phyloP scores from a whole-genome alignment of 768 basidiomycete genomes.

The Hygrophorus pudorinus region DNA sequence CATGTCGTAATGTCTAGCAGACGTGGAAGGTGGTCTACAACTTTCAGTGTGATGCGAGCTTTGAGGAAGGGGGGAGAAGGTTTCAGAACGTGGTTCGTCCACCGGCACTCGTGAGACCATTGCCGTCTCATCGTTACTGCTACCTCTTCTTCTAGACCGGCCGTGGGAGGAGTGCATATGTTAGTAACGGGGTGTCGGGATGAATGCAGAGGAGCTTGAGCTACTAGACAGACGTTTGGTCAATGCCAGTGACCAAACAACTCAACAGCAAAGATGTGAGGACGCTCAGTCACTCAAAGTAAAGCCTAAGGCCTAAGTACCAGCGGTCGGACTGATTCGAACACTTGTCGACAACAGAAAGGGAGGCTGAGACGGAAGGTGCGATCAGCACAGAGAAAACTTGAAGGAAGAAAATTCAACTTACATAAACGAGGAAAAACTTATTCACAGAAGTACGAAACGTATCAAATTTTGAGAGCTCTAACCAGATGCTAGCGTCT shows the following conservation, averaged over 20 bases:
- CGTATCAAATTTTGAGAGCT: constrained; percentile 3
- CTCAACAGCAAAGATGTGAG: neutral
- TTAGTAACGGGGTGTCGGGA: constrained; percentile 11
- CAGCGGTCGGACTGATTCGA: neutral
- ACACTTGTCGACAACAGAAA: no score
- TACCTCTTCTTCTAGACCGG: constrained; percentile 40
- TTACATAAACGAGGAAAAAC: neutral
- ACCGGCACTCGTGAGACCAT: constrained; percentile 27
- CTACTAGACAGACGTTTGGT: constrained; percentile 8
- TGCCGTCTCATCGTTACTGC: constrained; percentile 37
- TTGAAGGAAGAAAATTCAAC: neutral
- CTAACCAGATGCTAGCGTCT: no score
- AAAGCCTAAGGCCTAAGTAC: neutral
- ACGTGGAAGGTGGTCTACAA: constrained; percentile 34
- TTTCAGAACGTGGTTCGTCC: constrained; percentile 43
- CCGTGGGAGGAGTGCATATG: constrained; percentile 33
- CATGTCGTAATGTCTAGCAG: constrained; percentile 34
- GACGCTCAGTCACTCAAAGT: no score
- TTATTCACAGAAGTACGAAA: constrained; percentile 20
- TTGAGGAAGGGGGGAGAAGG: constrained; percentile 41
- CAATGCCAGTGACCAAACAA: neutral
- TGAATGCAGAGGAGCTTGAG: constrained; percentile 8
- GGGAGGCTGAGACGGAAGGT: no score
- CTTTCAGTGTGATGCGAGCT: constrained; percentile 38
- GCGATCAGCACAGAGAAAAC: neutral